A percentile compares a stretch with the other conserved stretches of the same genome.
These are phyloP conservation scores for Pseudogymnoascus sp. DNA, from an alignment of 2,329 filamentous ascomycete genomes.

Conservation along the genomic window DNA sequence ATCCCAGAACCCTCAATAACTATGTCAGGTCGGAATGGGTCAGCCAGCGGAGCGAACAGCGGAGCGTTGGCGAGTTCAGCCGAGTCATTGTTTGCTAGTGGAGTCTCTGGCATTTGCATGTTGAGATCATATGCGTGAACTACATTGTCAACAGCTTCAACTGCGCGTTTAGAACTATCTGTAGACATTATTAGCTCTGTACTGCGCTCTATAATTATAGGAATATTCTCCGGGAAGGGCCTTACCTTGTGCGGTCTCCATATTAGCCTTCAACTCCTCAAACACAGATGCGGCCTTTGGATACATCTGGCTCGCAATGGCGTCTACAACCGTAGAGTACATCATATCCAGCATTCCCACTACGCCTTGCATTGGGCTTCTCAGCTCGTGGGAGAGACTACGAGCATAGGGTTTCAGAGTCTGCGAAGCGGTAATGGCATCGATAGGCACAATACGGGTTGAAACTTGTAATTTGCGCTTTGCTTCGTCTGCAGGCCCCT, in stretches of 20 bases:
- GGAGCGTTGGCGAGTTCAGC: neutral
- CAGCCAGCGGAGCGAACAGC: neutral
- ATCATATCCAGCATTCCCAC: slow-evolving; percentile 72
- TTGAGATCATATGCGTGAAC: slow-evolving; percentile 70
- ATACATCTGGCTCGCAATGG: slow-evolving; percentile 47
- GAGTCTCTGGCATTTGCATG: slow-evolving; percentile 64
- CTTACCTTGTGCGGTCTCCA: slow-evolving; percentile 62
- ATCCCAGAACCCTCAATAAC: slow-evolving; percentile 11
- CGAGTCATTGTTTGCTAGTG: slow-evolving; percentile 26
- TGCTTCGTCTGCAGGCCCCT: slow-evolving; percentile 35
- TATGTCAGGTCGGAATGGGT: slow-evolving; percentile 2
- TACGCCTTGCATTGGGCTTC: slow-evolving; percentile 70
- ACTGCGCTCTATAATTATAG: neutral
- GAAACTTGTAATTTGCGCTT: slow-evolving; percentile 20
- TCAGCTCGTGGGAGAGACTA: slow-evolving; percentile 63
- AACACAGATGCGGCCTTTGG: slow-evolving; percentile 48
- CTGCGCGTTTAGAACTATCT: slow-evolving; percentile 64
- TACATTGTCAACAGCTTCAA: slow-evolving; percentile 69
- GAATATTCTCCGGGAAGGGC: neutral
- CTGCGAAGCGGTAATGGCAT: slow-evolving; percentile 51
- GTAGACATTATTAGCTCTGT: slow-evolving; percentile 15
- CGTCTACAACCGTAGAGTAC: slow-evolving; percentile 64
- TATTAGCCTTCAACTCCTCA: slow-evolving; percentile 57
- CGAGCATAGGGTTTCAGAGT: slow-evolving; percentile 66
- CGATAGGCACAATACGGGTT: slow-evolving; percentile 44